Conservation (phyloP, 2,329 filamentous ascomycete genomes). For the Trichoderma guizhouense region DNA sequence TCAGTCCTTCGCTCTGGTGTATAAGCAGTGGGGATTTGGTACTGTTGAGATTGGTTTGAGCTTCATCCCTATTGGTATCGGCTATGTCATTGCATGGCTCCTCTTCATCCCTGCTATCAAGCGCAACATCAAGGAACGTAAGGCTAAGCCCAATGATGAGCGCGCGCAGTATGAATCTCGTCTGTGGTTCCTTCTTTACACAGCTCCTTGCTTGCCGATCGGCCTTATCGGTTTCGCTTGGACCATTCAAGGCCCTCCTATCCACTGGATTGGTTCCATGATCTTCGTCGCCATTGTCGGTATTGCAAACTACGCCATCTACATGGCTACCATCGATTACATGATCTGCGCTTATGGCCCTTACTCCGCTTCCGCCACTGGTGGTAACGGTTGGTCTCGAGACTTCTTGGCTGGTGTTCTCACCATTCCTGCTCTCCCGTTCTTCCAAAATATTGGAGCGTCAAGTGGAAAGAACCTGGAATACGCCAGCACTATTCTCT, state of each 20-base stretch:
- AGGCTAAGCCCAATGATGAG: constrained; percentile 50
- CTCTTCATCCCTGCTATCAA: constrained; percentile 57
- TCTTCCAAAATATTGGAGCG: constrained; percentile 56
- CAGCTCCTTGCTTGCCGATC: constrained; percentile 58
- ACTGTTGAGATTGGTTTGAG: constrained; percentile 55
- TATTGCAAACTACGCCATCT: constrained; percentile 70
- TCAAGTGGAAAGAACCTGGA: constrained; percentile 49
- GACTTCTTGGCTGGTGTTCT: constrained; percentile 72
- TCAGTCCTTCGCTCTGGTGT: constrained; percentile 66
- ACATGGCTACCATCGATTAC: constrained; percentile 76
- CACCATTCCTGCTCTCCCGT: constrained; percentile 64
- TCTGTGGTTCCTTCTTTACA: constrained; percentile 62
- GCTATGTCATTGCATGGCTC: constrained; percentile 61
- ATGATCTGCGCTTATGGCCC: constrained; percentile 72
- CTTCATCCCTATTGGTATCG: constrained; percentile 64
- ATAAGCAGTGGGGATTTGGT: constrained; percentile 63
- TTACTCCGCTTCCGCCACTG: constrained; percentile 71
- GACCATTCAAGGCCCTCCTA: constrained; percentile 59
- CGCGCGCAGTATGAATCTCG: constrained; percentile 67
- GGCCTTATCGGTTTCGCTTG: constrained; percentile 69
- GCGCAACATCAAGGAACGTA: constrained; percentile 50
- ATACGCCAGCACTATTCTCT: constrained; percentile 62
- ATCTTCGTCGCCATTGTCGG: constrained; percentile 64
- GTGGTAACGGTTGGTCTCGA: constrained; percentile 70
- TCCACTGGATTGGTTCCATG: constrained; percentile 67